Conservation (phyloP, 2,329 filamentous ascomycete species). For the Hypoxylon sp. region DNA sequence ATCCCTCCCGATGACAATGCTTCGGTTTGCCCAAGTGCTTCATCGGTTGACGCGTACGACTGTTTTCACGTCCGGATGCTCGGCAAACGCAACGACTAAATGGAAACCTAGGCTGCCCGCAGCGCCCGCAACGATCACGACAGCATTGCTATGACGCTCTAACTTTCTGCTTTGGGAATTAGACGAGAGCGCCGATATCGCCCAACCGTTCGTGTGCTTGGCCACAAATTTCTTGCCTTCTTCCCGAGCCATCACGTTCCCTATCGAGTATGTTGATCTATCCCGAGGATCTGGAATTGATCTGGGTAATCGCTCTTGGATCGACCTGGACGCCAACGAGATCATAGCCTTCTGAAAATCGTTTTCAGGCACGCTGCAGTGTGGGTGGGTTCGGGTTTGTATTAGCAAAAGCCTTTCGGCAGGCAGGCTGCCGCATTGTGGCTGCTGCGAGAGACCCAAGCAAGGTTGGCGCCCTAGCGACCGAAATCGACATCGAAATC, state of each 20-base stretch:
- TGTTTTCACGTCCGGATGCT: slow-evolving; percentile 44
- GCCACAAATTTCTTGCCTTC: not conserved
- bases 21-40: slow-evolving; percentile 41
- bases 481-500: slow-evolving; percentile 47
- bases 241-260: not conserved
- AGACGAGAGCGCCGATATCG: not conserved
- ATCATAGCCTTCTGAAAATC: too few relatives aligned
- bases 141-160: not conserved
- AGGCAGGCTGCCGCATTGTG: slow-evolving; percentile 56
- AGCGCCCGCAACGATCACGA: slow-evolving; percentile 58
- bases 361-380: slow-evolving; percentile 55
- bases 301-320: too few relatives aligned
- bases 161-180: not conserved
- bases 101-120: slow-evolving; percentile 59
- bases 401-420: slow-evolving; percentile 56
- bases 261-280: not conserved
- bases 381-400: slow-evolving; percentile 58
- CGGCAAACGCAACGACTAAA: slow-evolving; percentile 52
- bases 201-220: slow-evolving; percentile 1
- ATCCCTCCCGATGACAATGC: slow-evolving; percentile 37
- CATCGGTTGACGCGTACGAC: slow-evolving; percentile 64
- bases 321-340: too few relatives aligned
- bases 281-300: not conserved
- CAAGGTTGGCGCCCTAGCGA: slow-evolving; percentile 1
- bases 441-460: slow-evolving; percentile 56